Conservation (phyloP, 225 moss, liverwort and hornwort genomes). For the Marchantia paleacea region DNA sequence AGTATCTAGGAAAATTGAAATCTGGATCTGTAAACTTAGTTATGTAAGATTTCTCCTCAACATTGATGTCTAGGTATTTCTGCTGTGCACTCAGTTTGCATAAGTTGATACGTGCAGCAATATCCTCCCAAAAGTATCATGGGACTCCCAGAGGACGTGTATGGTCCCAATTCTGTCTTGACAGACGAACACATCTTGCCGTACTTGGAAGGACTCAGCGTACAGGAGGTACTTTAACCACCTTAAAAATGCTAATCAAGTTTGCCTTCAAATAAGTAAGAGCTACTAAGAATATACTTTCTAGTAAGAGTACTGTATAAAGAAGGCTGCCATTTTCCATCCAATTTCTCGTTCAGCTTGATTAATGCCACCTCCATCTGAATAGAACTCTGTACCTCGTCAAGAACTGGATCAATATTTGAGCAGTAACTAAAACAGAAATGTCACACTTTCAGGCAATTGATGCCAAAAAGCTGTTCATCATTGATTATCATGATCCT, state of each 20-base stretch:
- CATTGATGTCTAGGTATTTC: background rate
- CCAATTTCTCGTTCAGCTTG: too few species aligned
- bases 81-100: background rate
- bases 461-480: slow-evolving; percentile 36
- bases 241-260: background rate
- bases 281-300: background rate
- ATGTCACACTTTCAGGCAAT: slow-evolving; percentile 30
- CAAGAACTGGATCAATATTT: too few species aligned
- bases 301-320: background rate
- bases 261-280: too few species aligned
- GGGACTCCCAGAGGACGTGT: slow-evolving; percentile 12
- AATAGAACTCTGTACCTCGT: too few species aligned
- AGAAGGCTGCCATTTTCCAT: background rate
- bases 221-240: slow-evolving; percentile 11
- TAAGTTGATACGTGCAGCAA: slow-evolving; percentile 28
- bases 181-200: slow-evolving; percentile 23
- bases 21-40: too few species aligned
- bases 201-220: slow-evolving; percentile 26
- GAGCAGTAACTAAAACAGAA: too few species aligned
- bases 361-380: too few species aligned
- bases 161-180: slow-evolving; percentile 10
- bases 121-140: slow-evolving; percentile 51
- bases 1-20: too few species aligned
- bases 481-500: slow-evolving; percentile 37
- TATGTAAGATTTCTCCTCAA: too few species aligned